Percentiles rank a stretch among this genome's conserved stretches.
Conservation (phyloP, 2,329 filamentous ascomycete genomes). For the Botrytis byssoidea region DNA sequence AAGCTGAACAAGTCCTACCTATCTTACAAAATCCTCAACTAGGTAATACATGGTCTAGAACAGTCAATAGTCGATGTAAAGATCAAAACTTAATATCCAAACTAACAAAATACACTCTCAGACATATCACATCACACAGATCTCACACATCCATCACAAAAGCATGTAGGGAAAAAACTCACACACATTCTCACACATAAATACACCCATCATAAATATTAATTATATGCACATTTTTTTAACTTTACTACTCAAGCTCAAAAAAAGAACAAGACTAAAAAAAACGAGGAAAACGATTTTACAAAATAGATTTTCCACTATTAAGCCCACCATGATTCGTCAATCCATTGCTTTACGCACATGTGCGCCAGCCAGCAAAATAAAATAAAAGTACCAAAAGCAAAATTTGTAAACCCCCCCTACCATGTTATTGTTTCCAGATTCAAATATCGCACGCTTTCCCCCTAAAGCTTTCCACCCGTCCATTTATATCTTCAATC, state of each 20-base stretch:
- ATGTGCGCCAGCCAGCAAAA: conserved; percentile 29
- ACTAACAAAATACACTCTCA: neutral
- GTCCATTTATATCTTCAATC: conserved; percentile 31
- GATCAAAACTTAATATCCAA: neutral
- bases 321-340: conserved; percentile 36
- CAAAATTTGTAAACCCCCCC: conserved; percentile 23
- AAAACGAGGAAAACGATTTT: conserved; percentile 15
- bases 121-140: neutral
- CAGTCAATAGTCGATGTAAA: neutral
- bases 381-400: conserved; percentile 27
- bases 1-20: neutral
- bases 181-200: neutral
- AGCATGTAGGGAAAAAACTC: neutral
- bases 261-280: neutral
- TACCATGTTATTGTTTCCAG: conserved; percentile 24
- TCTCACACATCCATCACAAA: neutral
- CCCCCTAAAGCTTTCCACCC: conserved; percentile 14
- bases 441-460: conserved; percentile 19
- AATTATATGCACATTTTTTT: conserved; percentile 14
- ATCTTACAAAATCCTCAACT: neutral
- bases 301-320: conserved; percentile 36
- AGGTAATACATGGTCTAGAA: neutral
- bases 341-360: conserved; percentile 25
- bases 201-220: conserved; percentile 3
- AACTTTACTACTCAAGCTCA: conserved; percentile 2